Evolutionary conservation across 306 rosid species (phyloP), one percentile per base, ranked within the genome.

Genomic region (Lupinus albus): DNA sequence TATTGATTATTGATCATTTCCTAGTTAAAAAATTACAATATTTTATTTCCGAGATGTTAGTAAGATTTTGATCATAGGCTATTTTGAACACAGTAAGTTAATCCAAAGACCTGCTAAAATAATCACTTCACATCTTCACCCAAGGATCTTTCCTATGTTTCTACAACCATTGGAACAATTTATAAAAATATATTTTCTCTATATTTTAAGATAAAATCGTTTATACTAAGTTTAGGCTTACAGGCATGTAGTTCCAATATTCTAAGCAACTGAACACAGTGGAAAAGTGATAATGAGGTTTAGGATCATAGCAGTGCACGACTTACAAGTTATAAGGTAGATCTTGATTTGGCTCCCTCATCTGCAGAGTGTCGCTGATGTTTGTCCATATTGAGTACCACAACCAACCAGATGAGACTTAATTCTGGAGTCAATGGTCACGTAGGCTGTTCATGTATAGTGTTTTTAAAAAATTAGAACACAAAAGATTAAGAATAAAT

Each of bases 241-340:
- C 17, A 28, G 72, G 55, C 28, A 49, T 30, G 55, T 57, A 7
- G 52, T 68, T 50, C 52, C 49, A 57, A 66, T 54, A 25, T 57
- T 9, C 11, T 61, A 33, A 70, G 51, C 53, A 53, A 66, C 56
- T 54, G 52, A 66, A 51, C 57, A 45, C 14, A 60, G 42, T 58
- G 21, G 53, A 41, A 33, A 20, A 41, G 7, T 50, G 12, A 12
- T 46, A 30, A 20, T 3, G 48, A 51, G 65, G 66, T 78, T 71
- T n/a, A 33, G 65, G 47, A 4, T 59, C 25, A 32, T 7, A 32
- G 62, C 38, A 58, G 16, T 54, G 32, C 16, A 11, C 10, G 32
- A 58, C 52, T 41, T 9, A 32, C 15, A 35, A n/a, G 36, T 55
- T 36, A 25, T 46, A 51, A 46, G 14, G 36, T 47, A 54, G 55